phyloP scores from a whole-genome alignment of 208 protist species.

The Leishmania braziliensis region DNA sequence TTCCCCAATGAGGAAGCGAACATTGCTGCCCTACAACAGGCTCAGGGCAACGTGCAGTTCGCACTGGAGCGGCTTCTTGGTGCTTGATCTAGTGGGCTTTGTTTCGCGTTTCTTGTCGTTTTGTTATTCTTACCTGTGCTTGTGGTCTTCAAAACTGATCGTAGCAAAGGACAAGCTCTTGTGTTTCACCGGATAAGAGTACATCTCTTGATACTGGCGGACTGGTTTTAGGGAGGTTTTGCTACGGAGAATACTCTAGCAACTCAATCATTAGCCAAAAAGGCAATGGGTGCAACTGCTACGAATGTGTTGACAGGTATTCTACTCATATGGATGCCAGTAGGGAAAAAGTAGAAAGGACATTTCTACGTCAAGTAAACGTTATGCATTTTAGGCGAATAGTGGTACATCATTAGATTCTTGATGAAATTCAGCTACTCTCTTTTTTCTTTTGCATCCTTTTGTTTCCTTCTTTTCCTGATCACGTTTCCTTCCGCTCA shows the following conservation, averaged over 20 bases:
- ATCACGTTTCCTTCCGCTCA: background rate
- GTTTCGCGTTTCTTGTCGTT: conserved; percentile 5
- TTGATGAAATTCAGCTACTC: background rate
- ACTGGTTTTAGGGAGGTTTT: background rate
- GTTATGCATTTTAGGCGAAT: background rate
- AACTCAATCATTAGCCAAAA: background rate
- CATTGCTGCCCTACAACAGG: conserved; percentile 86
- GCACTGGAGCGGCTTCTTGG: conserved; percentile 89
- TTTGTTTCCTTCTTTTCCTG: background rate
- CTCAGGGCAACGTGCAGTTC: conserved; percentile 88
- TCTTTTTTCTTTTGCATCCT: background rate
- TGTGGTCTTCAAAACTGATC: background rate
- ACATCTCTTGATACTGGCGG: background rate
- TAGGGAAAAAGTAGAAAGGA: background rate
- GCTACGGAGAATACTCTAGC: background rate
- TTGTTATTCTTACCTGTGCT: background rate
- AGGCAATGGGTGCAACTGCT: background rate
- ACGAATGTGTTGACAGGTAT: too few species aligned
- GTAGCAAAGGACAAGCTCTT: background rate
- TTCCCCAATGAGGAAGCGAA: conserved; percentile 94
- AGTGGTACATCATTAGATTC: background rate
- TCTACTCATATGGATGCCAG: background rate
- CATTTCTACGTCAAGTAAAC: background rate
- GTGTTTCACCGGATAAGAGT: background rate
- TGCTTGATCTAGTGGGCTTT: conserved; percentile 25